Evolutionary conservation across 345 rosid species (phyloP), one percentile per base, ranked within the genome.

Genomic region (Ricinus communis): DNA sequence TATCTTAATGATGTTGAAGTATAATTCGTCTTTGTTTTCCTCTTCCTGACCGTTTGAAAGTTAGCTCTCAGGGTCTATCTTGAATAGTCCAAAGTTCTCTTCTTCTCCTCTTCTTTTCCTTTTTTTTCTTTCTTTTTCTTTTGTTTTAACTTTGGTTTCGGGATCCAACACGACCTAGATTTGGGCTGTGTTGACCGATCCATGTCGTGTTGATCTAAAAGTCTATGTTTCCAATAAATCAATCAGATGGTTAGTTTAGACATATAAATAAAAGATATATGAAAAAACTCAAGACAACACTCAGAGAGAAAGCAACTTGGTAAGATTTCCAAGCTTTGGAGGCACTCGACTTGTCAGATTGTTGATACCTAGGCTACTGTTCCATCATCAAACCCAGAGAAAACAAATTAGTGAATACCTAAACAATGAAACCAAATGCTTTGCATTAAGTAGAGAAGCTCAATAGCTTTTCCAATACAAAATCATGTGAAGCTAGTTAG

Each of bases 321-420:
- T 85, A 38, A 82, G 78, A 69, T 74, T 87, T 65, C 91, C 91
- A 27, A 85, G 86, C 67, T 83, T 81, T 56, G 75, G 65, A n/a
- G 86, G 88, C 47, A 87, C 81, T 41, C 49, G 76, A 64, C 88
- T 87, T 0, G 82, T 78, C 69, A 87, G 62, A 70, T 87, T 85
- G 84, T 87, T 87, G 80, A 85, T 85, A 71, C 88, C 87, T 22
- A 85, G 77, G 83, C 87, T 87, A 31, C 91, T 87, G 85, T 68
- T 61, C 60, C 71, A 21, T 57, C 61, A 27, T 65, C 74, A 72
- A 66, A 80, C 72, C 66, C 13, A 61, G 10, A 64, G 60, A 49
- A 54, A 59, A 50, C 61, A 63, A 30, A n/a, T n/a, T 43, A 52
- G 68, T 69, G 49, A 80, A 52, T 40, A 55, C 4, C 62, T 21